Base-by-base conservation (phyloP, 768 basidiomycete species). In the Atractiella rhizophila region DNA sequence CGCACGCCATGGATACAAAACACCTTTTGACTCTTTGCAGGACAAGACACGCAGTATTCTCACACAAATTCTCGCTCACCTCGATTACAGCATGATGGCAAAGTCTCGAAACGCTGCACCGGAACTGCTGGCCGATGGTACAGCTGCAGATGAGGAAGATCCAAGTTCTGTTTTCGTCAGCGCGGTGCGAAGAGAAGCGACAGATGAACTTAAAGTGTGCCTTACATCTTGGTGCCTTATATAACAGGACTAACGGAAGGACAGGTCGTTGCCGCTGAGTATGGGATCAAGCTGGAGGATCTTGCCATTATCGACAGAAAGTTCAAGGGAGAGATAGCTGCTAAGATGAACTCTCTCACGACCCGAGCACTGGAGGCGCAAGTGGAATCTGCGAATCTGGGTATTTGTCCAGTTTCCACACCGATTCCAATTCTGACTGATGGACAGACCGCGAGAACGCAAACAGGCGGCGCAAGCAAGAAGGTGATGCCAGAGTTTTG, bases 181-280 rank as follows among this genome's bases (percentile, higher is more conserved):
- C 43, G 78, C 80, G 2, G 62, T 82, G 28, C 62, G 77, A 19
- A 77, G 73, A 4, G 70, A 75, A 29, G 80, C 79, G 7, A 77
- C 81, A 74, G 80, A 82, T 54, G 79, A 82, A 42, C 68, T 83
- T 63, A 74, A 76, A 42, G n/a, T n/a, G n/a, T n/a, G n/a, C n/a
- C n/a, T n/a, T n/a, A n/a, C n/a, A n/a, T n/a, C n/a, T n/a, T n/a
- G n/a, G n/a, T n/a, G n/a, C n/a, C n/a, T n/a, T n/a, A n/a, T n/a
- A n/a, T n/a, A n/a, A n/a, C n/a, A n/a, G n/a, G n/a, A n/a, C n/a
- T n/a, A n/a, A n/a, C n/a, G n/a, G n/a, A n/a, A n/a, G n/a, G n/a
- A n/a, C n/a, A n/a, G n/a, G 63, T 70, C 40, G 79, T 76, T 18
- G 76, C 79, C 3, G 57, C 76, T 30, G 78, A 80, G 53, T 82